Base-by-base conservation (phyloP, 805 yeast species). In the Yarrowia osloensis region DNA sequence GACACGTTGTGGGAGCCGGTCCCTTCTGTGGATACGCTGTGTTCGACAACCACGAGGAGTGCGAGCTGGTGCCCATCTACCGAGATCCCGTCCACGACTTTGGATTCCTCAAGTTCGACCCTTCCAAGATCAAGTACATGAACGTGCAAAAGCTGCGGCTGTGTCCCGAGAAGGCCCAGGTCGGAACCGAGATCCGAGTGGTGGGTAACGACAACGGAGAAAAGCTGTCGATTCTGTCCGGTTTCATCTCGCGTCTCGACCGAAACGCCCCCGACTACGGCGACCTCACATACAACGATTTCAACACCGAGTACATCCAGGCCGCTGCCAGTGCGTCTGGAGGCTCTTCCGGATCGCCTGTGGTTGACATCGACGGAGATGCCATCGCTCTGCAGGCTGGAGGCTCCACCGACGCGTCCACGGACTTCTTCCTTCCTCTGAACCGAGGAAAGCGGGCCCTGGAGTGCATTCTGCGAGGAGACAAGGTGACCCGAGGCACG, bases 141-240 rank as follows among this genome's bases (percentile, higher is more conserved):
- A 76, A 83, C 55, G 82, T 93, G 4, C 82, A 82, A 62, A 88
- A 88, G 44, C 81, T 93, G 59, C 83, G 83, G 46, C 79, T 93
- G 66, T 82, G 84, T 70, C 98, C 98, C 0, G 94, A 90, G 19
- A 80, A 88, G 68, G 97, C 97, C 31, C 84, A 85, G 72, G 93
- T 93, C n/a, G 98, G 98, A 40, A 85, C 91, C 44, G 98, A 93
- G 75, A 92, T 93, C 73, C 84, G 97, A 73, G 97, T 93, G 31
- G 93, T 93, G 42, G 98, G 98, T 81, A 93, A 93, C 77, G 98
- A 93, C 79, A 96, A 97, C 15, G 98, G 97, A 74, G 98, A 93
- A 76, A 92, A 93, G 77, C 81, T 93, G 54, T 88, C 96, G 61
- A 93, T 93, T 72, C 80, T 92, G 71, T 85, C 97, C 1, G 98